Evolutionary conservation across 108 stramenopile genomes (phyloP).

Genomic region (Pseudonitzschia pungens): DNA sequence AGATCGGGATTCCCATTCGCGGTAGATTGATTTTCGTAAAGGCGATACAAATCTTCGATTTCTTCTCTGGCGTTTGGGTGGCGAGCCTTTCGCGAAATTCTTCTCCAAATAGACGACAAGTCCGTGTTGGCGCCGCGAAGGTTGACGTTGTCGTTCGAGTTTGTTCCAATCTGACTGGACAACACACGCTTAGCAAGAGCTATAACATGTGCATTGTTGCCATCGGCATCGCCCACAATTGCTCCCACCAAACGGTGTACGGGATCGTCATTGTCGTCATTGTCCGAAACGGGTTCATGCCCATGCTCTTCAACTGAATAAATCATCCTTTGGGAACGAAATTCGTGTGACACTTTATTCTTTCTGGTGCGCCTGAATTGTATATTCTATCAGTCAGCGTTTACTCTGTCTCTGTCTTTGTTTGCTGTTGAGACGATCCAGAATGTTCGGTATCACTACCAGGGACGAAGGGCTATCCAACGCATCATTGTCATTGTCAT

Average conservation of each 20-base stretch:
- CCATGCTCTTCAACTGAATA: no score
- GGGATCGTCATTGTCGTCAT: conserved; percentile 17
- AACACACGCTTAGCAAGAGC: conserved; percentile 29
- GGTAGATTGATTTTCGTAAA: conserved; percentile 4
- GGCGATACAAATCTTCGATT: conserved; percentile 24
- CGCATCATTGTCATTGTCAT: no score
- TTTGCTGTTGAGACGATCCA: no score
- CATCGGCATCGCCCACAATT: conserved; percentile 15
- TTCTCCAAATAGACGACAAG: conserved; percentile 31
- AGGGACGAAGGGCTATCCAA: no score
- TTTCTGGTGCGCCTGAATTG: background rate
- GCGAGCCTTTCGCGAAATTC: conserved; percentile 30
- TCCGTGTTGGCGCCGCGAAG: conserved; percentile 1
- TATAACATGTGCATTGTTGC: conserved; percentile 4
- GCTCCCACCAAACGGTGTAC: conserved; percentile 27
- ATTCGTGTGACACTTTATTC: no score
- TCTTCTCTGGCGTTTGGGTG: conserved; percentile 17
- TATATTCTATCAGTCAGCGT: no score
- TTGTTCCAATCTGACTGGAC: conserved; percentile 28
- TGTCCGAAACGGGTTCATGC: background rate
- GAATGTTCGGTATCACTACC: no score
- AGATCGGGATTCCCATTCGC: conserved; percentile 14
- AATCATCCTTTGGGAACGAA: no score
- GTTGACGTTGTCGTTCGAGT: background rate
- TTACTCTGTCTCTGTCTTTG: no score